A percentile compares a stretch with the other conserved stretches of the same genome.
Conservation (phyloP, 1,284 basidiomycete genomes). For the Pterula multifida region DNA sequence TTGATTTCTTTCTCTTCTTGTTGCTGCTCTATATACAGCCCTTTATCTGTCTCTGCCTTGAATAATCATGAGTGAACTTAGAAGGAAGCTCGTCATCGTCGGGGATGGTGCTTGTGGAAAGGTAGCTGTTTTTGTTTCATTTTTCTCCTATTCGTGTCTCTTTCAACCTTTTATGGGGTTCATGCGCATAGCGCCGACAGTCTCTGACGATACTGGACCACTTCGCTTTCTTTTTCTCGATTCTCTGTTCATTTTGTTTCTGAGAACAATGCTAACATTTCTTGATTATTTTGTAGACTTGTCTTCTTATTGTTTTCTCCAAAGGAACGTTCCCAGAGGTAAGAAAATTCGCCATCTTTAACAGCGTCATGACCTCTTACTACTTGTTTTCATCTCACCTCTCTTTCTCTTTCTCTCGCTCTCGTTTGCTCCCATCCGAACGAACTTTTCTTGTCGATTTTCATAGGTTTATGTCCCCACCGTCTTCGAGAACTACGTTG, state of each 20-base stretch:
- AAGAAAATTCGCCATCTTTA: conserved; percentile 12
- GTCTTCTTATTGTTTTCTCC: conserved; percentile 76
- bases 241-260: conserved; percentile 2
- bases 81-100: conserved; percentile 72
- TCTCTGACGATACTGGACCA: too few relatives aligned
- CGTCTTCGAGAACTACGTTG: conserved; percentile 87
- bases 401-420: conserved; percentile 1
- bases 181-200: too few relatives aligned
- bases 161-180: too few relatives aligned
- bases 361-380: conserved; percentile 6
- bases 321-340: conserved; percentile 94
- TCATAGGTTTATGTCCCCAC: conserved; percentile 82
- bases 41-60: conserved; percentile 7
- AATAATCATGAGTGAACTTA: conserved; percentile 53
- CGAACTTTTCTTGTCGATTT: not conserved
- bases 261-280: not conserved
- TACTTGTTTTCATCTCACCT: conserved; percentile 1
- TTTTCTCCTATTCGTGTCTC: conserved; percentile 2
- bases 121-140: conserved; percentile 22
- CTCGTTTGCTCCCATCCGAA: not conserved
- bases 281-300: conserved; percentile 36
- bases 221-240: not conserved
- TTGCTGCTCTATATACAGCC: not conserved
- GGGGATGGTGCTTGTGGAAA: conserved; percentile 81
- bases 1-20: not conserved